These are phyloP conservation scores for Malus fusca DNA, from an alignment of 306 rosid species.

Conservation along the genomic window DNA sequence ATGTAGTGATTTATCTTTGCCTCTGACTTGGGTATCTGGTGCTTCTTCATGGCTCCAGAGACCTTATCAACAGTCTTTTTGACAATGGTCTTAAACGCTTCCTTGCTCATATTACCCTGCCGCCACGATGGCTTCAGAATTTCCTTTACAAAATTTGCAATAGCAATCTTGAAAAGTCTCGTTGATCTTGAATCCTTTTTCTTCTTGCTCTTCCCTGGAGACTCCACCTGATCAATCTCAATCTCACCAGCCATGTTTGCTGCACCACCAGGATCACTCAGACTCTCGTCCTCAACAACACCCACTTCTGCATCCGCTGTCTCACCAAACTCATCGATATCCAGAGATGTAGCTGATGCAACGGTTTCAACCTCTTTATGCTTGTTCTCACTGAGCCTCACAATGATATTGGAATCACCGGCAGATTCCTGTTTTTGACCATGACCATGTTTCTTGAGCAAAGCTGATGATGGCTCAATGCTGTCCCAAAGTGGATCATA, in stretches of 20 bases:
- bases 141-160: slow-evolving; percentile 94
- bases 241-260: slow-evolving; percentile 41
- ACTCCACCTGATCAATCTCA: slow-evolving; percentile 66
- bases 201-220: slow-evolving; percentile 67
- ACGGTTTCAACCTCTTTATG: slow-evolving; percentile 45
- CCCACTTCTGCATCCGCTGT: slow-evolving; percentile 89
- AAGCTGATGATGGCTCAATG: slow-evolving; percentile 62
- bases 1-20: slow-evolving; percentile 79
- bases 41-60: slow-evolving; percentile 95
- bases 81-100: slow-evolving; percentile 94
- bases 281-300: slow-evolving; percentile 68
- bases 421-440: slow-evolving; percentile 48
- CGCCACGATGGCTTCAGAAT: slow-evolving; percentile 94
- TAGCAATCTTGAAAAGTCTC: slow-evolving; percentile 72
- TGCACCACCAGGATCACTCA: slow-evolving; percentile 35
- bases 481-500: slow-evolving; percentile 92
- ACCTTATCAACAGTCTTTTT: slow-evolving; percentile 98
- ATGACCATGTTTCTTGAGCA: slow-evolving; percentile 33
- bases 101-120: slow-evolving; percentile 99
- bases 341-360: slow-evolving; percentile 69
- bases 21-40: slow-evolving; percentile 81
- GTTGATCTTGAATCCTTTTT: slow-evolving; percentile 76
- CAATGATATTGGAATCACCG: slow-evolving; percentile 44
- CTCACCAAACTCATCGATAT: slow-evolving; percentile 83
- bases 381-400: slow-evolving; percentile 49